Conservation (phyloP, 345 rosid genomes). For the Gossypium ekmanianum region DNA sequence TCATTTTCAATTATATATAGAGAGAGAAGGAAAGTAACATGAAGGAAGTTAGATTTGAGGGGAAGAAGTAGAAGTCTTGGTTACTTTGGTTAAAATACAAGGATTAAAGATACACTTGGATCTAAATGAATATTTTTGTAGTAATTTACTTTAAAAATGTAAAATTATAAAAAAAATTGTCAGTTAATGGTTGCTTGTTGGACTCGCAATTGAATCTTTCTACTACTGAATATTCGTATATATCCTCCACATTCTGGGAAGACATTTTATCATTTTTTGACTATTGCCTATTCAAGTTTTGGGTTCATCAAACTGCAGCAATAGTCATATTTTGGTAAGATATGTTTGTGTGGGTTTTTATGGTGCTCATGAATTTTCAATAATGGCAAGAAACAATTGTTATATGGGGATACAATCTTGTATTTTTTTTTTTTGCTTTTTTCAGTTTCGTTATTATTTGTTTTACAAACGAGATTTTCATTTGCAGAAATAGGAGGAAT, state of each 20-base stretch:
- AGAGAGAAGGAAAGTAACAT: neutral
- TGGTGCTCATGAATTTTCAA: neutral
- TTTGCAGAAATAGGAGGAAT: neutral
- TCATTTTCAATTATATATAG: neutral
- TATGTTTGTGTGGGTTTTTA: neutral
- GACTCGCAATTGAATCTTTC: neutral
- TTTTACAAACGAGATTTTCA: neutral
- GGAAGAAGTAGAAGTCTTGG: neutral
- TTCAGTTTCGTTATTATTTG: neutral
- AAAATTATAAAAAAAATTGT: neutral
- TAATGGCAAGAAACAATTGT: neutral
- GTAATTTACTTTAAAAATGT: neutral
- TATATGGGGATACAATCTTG: neutral
- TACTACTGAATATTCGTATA: neutral
- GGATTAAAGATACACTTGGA: neutral
- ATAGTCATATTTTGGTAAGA: neutral
- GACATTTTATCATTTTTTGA: neutral
- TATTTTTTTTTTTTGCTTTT: no score
- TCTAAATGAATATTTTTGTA: neutral
- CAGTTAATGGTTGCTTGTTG: neutral
- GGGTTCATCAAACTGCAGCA: neutral
- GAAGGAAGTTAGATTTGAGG: neutral
- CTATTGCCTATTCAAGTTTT: neutral
- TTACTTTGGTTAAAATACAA: neutral
- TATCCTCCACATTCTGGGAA: neutral